Evolutionary conservation across 2,329 filamentous ascomycete species (phyloP).

Genomic region (Fusarium staphyleae): DNA sequence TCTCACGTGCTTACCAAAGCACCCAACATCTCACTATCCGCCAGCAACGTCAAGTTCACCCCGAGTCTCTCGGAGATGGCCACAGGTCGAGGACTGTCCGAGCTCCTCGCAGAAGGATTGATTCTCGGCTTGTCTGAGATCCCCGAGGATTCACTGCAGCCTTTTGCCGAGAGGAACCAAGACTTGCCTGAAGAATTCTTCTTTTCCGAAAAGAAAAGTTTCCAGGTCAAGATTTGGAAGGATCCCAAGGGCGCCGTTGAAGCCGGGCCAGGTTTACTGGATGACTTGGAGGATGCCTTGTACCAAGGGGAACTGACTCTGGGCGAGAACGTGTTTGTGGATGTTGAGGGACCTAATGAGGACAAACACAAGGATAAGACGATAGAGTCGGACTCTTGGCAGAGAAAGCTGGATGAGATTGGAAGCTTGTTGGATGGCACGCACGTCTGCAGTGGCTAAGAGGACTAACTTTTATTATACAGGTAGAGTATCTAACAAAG

Average conservation of each 20-base stretch:
- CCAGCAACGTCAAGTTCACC: slow-evolving; percentile 30
- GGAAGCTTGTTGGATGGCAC: slow-evolving; percentile 33
- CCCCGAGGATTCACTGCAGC: slow-evolving; percentile 49
- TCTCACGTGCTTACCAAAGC: slow-evolving; percentile 53
- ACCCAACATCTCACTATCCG: slow-evolving; percentile 50
- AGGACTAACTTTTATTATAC: too few species aligned
- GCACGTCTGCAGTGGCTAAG: not conserved
- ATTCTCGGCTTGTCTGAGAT: slow-evolving; percentile 45
- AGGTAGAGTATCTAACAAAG: too few species aligned
- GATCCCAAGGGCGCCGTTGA: slow-evolving; percentile 10
- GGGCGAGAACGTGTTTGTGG: slow-evolving; percentile 32
- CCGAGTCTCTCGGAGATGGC: slow-evolving; percentile 11
- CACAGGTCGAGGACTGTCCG: slow-evolving; percentile 21
- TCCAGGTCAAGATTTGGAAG: slow-evolving; percentile 22
- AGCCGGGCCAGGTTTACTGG: slow-evolving; percentile 11
- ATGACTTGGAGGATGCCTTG: not conserved
- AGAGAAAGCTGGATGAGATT: slow-evolving; percentile 34
- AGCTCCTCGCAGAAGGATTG: slow-evolving; percentile 21
- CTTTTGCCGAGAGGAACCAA: slow-evolving; percentile 41
- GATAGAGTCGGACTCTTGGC: slow-evolving; percentile 30
- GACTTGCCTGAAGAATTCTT: slow-evolving; percentile 22
- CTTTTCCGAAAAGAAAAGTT: slow-evolving; percentile 6
- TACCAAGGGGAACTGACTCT: slow-evolving; percentile 16
- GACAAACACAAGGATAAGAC: slow-evolving; percentile 23
- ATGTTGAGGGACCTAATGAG: slow-evolving; percentile 32